A percentile compares a stretch with the other conserved stretches of the same genome.
phyloP scores from a whole-genome alignment of 2,329 filamentous ascomycete genomes.

The Didymella exigua region DNA sequence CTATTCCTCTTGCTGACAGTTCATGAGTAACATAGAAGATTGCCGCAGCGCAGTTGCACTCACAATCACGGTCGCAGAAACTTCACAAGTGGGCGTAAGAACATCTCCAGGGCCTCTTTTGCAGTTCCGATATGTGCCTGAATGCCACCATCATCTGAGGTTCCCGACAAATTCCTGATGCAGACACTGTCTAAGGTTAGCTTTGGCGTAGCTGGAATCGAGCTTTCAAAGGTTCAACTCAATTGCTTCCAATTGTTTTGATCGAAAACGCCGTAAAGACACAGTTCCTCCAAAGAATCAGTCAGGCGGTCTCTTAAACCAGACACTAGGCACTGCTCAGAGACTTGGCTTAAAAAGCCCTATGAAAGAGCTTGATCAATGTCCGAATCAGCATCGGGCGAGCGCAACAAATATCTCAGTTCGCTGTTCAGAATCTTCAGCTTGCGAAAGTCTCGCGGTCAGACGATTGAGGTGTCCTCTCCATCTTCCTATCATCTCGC shows the following conservation, averaged over 20 bases:
- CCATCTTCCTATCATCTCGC: not conserved
- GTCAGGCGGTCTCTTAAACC: not conserved
- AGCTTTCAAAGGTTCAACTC: not conserved
- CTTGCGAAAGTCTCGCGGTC: not conserved
- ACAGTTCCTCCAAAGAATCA: not conserved
- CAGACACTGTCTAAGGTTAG: not conserved
- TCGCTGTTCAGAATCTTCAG: not conserved
- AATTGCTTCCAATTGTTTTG: not conserved
- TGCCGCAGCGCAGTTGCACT: no score
- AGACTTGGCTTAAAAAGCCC: not conserved
- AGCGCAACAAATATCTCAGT: not conserved
- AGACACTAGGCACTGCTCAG: not conserved
- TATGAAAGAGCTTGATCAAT: not conserved
- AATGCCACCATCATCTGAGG: not conserved
- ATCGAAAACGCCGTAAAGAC: not conserved
- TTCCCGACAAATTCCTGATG: not conserved
- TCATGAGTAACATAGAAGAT: no score
- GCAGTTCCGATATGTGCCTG: no score
- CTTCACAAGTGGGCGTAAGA: no score
- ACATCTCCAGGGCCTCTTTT: no score
- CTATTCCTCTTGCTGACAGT: no score
- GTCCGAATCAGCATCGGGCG: not conserved
- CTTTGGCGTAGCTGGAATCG: not conserved
- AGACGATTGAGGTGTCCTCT: not conserved
- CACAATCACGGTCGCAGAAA: no score